Evolutionary conservation across 306 rosid genomes (phyloP).

Genomic region (Geum urbanum): DNA sequence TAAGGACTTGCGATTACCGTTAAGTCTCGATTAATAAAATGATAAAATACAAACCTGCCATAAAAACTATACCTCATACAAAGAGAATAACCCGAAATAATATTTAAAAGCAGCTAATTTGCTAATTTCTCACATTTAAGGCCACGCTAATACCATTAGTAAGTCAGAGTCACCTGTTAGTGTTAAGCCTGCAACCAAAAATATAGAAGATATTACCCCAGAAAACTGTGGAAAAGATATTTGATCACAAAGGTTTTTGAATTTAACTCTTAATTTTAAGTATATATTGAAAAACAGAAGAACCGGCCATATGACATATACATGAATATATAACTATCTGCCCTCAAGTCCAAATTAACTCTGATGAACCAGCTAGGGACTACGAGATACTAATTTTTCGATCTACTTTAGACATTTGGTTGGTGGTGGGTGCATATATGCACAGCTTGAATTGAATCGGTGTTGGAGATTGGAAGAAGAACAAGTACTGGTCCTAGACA

Average conservation of each 20-base stretch:
- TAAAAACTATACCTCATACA: too few species aligned
- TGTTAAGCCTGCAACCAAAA: too few species aligned
- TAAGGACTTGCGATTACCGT: too few species aligned
- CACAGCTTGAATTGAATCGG: neutral
- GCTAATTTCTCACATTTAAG: too few species aligned
- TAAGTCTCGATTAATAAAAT: too few species aligned
- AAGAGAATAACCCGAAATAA: too few species aligned
- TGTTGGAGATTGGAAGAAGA: constrained; percentile 2
- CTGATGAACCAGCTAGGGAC: neutral
- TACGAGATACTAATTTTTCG: neutral
- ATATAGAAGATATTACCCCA: too few species aligned
- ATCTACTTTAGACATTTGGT: neutral
- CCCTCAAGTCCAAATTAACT: constrained; percentile 13
- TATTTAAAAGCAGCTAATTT: too few species aligned
- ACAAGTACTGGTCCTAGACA: constrained; percentile 23
- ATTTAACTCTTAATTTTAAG: neutral
- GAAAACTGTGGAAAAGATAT: neutral
- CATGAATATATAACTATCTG: constrained; percentile 4
- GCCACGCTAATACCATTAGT: too few species aligned
- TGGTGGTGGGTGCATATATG: constrained; percentile 1
- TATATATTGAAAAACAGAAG: neutral
- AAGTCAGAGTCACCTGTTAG: too few species aligned
- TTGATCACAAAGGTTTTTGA: neutral
- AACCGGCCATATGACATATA: neutral
- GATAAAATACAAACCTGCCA: too few species aligned